Evolutionary conservation across 768 basidiomycete species (phyloP).

Genomic region (Boletus vermiculosoides): DNA sequence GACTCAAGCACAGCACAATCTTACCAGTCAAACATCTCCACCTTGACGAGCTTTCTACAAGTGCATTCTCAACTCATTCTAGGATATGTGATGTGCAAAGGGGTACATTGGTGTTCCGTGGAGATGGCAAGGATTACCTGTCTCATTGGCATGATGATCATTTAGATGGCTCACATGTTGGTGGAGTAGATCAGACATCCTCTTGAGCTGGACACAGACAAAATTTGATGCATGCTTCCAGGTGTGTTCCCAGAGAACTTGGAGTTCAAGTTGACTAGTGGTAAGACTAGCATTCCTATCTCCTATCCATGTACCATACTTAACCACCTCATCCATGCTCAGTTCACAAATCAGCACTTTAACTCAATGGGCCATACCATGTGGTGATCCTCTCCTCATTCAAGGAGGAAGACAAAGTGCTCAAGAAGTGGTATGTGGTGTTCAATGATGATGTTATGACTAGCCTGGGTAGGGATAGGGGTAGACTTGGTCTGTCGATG

Average conservation of each 20-base stretch:
- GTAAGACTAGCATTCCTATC: constrained; percentile 83
- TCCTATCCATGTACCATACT: constrained; percentile 99
- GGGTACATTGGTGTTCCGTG: constrained; percentile 99
- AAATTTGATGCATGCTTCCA: constrained; percentile 99
- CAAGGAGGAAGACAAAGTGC: constrained; percentile 96
- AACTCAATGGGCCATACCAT: constrained; percentile 96
- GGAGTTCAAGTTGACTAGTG: constrained; percentile 85
- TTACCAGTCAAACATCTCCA: too few relatives aligned
- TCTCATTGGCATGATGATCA: constrained; percentile 94
- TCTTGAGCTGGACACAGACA: constrained; percentile 96
- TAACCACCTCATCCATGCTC: constrained; percentile 93
- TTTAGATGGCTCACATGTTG: constrained; percentile 96
- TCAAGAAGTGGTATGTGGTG: constrained; percentile 99
- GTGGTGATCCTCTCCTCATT: constrained; percentile 99
- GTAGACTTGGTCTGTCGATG: too few relatives aligned
- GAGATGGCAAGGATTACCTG: constrained; percentile 99
- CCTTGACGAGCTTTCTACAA: constrained; percentile 74
- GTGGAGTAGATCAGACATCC: constrained; percentile 98
- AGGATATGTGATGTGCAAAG: constrained; percentile 99
- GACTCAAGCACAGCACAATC: too few relatives aligned
- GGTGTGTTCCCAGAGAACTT: constrained; percentile 98
- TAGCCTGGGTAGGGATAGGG: too few relatives aligned
- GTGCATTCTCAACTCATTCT: constrained; percentile 99
- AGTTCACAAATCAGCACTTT: constrained; percentile 98
- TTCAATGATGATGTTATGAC: too few relatives aligned